Evolutionary conservation across 257 asterid genomes (phyloP).

Genomic region (Leonotis leonurus): DNA sequence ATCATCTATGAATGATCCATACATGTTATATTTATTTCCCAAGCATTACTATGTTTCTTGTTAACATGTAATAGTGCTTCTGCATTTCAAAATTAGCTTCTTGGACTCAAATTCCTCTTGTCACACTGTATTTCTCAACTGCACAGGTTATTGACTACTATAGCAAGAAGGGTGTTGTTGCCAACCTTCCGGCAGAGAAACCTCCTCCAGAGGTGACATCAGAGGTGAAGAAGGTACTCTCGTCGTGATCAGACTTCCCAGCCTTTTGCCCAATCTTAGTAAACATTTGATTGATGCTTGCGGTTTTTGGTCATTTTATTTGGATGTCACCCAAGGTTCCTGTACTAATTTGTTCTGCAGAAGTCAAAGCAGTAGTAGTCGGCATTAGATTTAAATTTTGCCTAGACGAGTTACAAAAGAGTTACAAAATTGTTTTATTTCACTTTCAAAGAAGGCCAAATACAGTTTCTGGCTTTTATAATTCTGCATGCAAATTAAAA

Average conservation of each 20-base stretch:
- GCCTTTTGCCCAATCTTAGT: conserved; percentile 7
- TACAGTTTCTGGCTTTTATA: not conserved
- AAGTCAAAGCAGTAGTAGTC: not conserved
- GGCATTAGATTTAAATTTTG: conserved; percentile 14
- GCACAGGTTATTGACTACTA: conserved; percentile 72
- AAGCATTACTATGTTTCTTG: not conserved
- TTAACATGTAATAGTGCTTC: not conserved
- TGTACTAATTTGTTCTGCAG: conserved; percentile 15
- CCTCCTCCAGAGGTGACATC: conserved; percentile 55
- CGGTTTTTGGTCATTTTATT: conserved; percentile 10
- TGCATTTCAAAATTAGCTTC: not conserved
- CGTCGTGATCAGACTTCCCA: conserved; percentile 31
- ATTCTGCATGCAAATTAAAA: too few species aligned
- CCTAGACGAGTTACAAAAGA: not conserved
- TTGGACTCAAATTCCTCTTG: not conserved
- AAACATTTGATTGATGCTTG: conserved; percentile 10
- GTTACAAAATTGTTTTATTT: not conserved
- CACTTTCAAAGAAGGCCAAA: not conserved
- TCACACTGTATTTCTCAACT: not conserved
- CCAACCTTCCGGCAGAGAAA: conserved; percentile 74
- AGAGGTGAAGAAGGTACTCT: conserved; percentile 60
- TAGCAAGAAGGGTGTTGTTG: conserved; percentile 52
- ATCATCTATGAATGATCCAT: not conserved
- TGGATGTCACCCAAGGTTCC: conserved; percentile 6
- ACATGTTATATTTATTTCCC: not conserved